Percentiles rank a stretch among this genome's conserved stretches.
These are phyloP conservation scores for Saccharomyces pastorianus DNA, from an alignment of 1,139 yeast genomes.

Conservation along the genomic window DNA sequence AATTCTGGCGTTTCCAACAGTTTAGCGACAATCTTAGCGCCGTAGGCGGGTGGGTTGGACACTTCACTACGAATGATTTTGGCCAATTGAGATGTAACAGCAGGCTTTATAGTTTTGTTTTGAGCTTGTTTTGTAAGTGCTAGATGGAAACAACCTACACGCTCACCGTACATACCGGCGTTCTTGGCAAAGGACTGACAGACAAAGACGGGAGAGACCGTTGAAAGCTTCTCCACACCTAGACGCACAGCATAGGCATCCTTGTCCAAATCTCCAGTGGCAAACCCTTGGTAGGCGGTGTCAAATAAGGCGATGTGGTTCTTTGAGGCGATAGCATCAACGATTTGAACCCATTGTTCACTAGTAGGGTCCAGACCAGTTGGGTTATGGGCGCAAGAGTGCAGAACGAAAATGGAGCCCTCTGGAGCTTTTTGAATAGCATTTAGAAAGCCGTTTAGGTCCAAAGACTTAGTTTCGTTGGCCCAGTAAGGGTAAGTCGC, in stretches of 20 bases:
- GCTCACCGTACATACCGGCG: slow-evolving; percentile 96
- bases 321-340: slow-evolving; percentile 51
- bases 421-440: slow-evolving; percentile 64
- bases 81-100: slow-evolving; percentile 68
- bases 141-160: slow-evolving; percentile 87
- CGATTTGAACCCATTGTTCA: slow-evolving; percentile 75
- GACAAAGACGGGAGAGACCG: slow-evolving; percentile 47
- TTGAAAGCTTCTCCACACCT: slow-evolving; percentile 50
- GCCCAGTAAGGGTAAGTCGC: slow-evolving; percentile 79
- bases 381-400: slow-evolving; percentile 97
- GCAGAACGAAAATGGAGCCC: slow-evolving; percentile 76
- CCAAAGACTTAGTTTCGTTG: slow-evolving; percentile 51
- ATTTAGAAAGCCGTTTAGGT: slow-evolving; percentile 56
- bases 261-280: slow-evolving; percentile 73
- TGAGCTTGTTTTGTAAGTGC: slow-evolving; percentile 39
- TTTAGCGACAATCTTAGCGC: slow-evolving; percentile 83
- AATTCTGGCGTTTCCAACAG: slow-evolving; percentile 60
- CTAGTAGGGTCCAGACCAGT: slow-evolving; percentile 90
- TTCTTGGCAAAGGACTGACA: slow-evolving; percentile 98
- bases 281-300: slow-evolving; percentile 96
- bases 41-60: slow-evolving; percentile 93
- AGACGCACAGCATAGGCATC: slow-evolving; percentile 85
- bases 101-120: slow-evolving; percentile 37
- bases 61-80: slow-evolving; percentile 74
- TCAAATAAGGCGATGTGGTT: slow-evolving; percentile 82